phyloP scores from a whole-genome alignment of 2,329 filamentous ascomycete species.

The Ramularia collo-cygni region DNA sequence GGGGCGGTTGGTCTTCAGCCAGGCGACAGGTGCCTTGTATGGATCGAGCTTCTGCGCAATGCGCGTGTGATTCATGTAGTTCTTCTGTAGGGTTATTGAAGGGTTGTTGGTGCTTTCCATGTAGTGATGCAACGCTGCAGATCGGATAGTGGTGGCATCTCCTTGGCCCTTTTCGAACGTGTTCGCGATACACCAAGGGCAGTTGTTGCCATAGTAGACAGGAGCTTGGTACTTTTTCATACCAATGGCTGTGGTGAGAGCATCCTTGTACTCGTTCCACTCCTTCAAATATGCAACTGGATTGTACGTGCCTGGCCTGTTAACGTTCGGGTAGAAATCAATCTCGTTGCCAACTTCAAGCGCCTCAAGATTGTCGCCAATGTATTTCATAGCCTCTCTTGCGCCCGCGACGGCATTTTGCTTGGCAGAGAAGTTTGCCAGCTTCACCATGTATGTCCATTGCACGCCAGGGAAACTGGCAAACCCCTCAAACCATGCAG shows the following conservation, averaged over 20 bases:
- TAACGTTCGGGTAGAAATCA: constrained; percentile 6
- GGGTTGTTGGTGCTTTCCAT: constrained; percentile 6
- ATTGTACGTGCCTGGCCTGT: constrained; percentile 4
- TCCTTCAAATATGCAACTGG: constrained; percentile 6
- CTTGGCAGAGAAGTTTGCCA: constrained; percentile 7
- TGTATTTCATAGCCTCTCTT: constrained; percentile 8
- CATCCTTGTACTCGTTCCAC: constrained; percentile 6
- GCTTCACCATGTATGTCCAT: constrained; percentile 10
- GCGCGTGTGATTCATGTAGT: constrained; percentile 14
- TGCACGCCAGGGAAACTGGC: constrained; percentile 5
- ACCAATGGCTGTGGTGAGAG: constrained; percentile 4
- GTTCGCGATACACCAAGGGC: constrained; percentile 8
- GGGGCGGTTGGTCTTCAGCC: constrained; percentile 7
- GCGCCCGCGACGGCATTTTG: constrained; percentile 8
- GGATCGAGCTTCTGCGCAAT: constrained; percentile 6
- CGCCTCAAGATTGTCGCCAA: constrained; percentile 10
- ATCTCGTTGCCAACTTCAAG: constrained; percentile 14
- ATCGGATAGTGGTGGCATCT: constrained; percentile 3
- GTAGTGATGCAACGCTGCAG: constrained; percentile 9
- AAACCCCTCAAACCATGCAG: constrained; percentile 14
- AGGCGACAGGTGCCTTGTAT: constrained; percentile 7
- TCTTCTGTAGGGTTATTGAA: constrained; percentile 7
- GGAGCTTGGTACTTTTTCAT: constrained; percentile 9
- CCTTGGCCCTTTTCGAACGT: constrained; percentile 8
- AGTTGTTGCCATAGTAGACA: constrained; percentile 5